These are phyloP conservation scores for Aciculoconidium aculeatum DNA, from an alignment of 805 yeast species.

Conservation along the genomic window DNA sequence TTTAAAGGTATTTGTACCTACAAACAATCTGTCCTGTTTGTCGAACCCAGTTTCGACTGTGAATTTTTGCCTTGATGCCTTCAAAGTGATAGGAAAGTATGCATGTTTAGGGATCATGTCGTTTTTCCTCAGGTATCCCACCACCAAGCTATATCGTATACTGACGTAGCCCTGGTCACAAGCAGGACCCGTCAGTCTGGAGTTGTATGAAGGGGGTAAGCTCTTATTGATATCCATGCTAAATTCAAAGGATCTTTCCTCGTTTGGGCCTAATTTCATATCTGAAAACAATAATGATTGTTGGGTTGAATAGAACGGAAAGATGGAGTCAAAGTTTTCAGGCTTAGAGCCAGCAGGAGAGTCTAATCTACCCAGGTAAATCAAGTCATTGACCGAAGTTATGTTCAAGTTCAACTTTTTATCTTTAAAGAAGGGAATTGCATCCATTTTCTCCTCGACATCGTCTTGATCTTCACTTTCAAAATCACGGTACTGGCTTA, in stretches of 20 bases:
- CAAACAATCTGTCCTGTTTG: too few species aligned
- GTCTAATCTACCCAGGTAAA: conserved; percentile 24
- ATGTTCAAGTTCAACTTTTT: too few species aligned
- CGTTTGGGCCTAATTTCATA: conserved; percentile 14
- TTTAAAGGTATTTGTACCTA: too few species aligned
- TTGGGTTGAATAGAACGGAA: conserved; percentile 36
- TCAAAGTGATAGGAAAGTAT: conserved; percentile 31
- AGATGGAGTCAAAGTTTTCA: conserved; percentile 25
- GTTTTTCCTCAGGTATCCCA: conserved; percentile 24
- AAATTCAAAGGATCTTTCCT: conserved; percentile 15
- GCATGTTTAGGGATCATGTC: conserved; percentile 17
- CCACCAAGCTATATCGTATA: conserved; percentile 30
- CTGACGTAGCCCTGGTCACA: conserved; percentile 36
- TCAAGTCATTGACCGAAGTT: conserved; percentile 32
- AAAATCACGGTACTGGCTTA: conserved; percentile 16
- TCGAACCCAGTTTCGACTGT: conserved; percentile 1
- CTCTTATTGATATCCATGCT: conserved; percentile 17
- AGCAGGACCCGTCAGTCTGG: conserved; percentile 33
- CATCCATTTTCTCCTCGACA: conserved; percentile 15
- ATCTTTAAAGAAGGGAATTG: conserved; percentile 18
- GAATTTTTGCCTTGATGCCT: conserved; percentile 5
- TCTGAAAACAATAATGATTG: conserved; percentile 35
- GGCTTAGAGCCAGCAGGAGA: conserved; percentile 7
- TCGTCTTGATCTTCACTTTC: conserved; percentile 20
- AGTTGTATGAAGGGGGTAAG: conserved; percentile 37